These are phyloP conservation scores for Helenozyma baotianmanensis DNA, from an alignment of 805 yeast genomes.

Conservation along the genomic window DNA sequence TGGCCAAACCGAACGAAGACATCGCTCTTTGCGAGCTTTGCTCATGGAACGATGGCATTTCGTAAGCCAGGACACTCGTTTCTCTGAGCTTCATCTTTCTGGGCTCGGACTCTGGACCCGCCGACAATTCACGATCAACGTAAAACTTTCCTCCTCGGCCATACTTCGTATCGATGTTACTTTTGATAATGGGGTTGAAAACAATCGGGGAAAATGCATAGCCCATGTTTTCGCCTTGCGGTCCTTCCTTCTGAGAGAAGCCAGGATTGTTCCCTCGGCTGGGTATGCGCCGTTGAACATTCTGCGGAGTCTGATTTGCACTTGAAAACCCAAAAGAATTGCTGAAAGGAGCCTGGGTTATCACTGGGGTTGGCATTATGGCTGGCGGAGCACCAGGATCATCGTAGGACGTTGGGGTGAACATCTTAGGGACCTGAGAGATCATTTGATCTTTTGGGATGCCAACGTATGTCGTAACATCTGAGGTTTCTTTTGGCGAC, in stretches of 20 bases:
- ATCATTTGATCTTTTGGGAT: slow-evolving; percentile 60
- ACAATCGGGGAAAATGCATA: slow-evolving; percentile 80
- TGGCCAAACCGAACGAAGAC: too few species aligned
- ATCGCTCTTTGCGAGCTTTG: too few species aligned
- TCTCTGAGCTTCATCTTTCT: slow-evolving; percentile 8
- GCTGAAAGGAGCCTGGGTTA: slow-evolving; percentile 17
- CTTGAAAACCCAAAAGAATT: too few species aligned
- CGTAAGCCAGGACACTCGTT: slow-evolving; percentile 10
- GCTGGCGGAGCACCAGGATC: slow-evolving; percentile 89
- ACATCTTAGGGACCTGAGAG: slow-evolving; percentile 13
- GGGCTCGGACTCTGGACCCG: slow-evolving; percentile 10
- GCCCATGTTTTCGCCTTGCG: slow-evolving; percentile 2
- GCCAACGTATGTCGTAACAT: slow-evolving; percentile 30
- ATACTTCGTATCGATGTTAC: slow-evolving; percentile 79
- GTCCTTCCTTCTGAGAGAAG: not conserved
- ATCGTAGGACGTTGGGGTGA: slow-evolving; percentile 34
- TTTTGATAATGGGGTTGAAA: slow-evolving; percentile 75
- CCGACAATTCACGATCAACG: slow-evolving; percentile 39
- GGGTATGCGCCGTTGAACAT: too few species aligned
- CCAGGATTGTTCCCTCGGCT: not conserved
- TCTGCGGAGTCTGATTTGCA: too few species aligned
- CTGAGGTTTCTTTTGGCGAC: too few species aligned
- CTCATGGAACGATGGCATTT: not conserved
- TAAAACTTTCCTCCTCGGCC: slow-evolving; percentile 88
- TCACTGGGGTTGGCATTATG: slow-evolving; percentile 44